Evolutionary conservation across 129 eudicot genomes (phyloP).

Genomic region (Flaveria bidentis): DNA sequence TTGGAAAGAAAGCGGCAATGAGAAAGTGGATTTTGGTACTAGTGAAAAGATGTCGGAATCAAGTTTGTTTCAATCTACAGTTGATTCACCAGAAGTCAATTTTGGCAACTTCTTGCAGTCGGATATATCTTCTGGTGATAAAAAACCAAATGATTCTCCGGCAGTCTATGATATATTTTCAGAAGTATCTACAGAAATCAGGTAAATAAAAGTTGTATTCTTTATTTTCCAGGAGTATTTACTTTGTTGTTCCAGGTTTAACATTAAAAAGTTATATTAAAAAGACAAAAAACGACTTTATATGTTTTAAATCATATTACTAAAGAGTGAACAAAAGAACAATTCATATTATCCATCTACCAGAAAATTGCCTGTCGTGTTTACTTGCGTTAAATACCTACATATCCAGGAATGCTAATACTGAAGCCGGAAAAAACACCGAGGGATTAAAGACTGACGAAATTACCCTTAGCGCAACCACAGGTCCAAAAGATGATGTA

Average conservation of each 20-base stretch:
- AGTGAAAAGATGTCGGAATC: conserved; percentile 32
- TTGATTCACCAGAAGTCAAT: conserved; percentile 36
- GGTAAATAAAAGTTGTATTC: conserved; percentile 36
- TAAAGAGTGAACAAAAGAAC: conserved; percentile 2
- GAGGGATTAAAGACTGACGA: conserved; percentile 28
- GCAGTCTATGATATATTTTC: conserved; percentile 30
- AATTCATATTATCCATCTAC: background rate
- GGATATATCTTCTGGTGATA: conserved; percentile 42
- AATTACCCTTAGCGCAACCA: conserved; percentile 20
- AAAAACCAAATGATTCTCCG: conserved; percentile 17
- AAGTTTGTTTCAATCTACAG: conserved; percentile 26
- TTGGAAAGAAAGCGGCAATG: conserved; percentile 25
- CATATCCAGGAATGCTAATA: conserved; percentile 36
- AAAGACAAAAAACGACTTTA: background rate
- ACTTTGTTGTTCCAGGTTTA: background rate
- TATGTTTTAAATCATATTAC: background rate
- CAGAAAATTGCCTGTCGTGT: background rate
- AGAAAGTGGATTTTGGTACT: conserved; percentile 23
- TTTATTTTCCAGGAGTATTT: background rate
- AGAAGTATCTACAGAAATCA: conserved; percentile 37
- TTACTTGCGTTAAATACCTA: background rate
- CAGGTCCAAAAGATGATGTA: conserved; percentile 36
- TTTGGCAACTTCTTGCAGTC: conserved; percentile 44
- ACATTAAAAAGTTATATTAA: background rate
- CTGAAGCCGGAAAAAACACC: conserved; percentile 3